Evolutionary conservation across 1,284 basidiomycete species (phyloP).

Genomic region (Trametes pubescens): DNA sequence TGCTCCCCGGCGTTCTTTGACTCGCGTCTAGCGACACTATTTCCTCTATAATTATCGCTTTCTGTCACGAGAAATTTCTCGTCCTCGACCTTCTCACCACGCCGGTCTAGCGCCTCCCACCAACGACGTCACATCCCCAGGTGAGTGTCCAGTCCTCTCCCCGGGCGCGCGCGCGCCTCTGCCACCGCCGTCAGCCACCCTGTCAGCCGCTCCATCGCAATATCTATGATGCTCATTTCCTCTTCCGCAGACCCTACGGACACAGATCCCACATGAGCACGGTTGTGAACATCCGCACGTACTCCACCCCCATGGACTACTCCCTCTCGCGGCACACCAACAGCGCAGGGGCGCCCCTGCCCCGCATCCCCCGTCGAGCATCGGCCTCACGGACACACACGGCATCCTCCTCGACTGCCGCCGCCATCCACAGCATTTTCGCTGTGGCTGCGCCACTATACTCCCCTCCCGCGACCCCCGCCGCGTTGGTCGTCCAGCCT

Average conservation of each 20-base stretch:
- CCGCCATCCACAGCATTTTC: conserved; percentile 32
- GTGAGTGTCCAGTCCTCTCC: conserved; percentile 22
- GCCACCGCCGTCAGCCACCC: background rate
- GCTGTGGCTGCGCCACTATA: conserved; percentile 31
- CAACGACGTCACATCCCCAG: conserved; percentile 28
- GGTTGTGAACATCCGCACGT: conserved; percentile 29
- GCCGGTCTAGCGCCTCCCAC: conserved; percentile 19
- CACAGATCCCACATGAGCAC: conserved; percentile 31
- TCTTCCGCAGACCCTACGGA: conserved; percentile 20
- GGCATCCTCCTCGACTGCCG: conserved; percentile 26
- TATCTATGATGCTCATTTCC: conserved; percentile 11
- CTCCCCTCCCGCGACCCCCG: conserved; percentile 34
- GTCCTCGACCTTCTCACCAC: conserved; percentile 24
- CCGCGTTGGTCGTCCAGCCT: conserved; percentile 42
- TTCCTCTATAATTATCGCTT: conserved; percentile 33
- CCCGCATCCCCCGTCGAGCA: conserved; percentile 59
- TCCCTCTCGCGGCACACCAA: conserved; percentile 56
- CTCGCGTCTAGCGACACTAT: conserved; percentile 31
- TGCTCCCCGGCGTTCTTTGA: conserved; percentile 25
- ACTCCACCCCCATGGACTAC: conserved; percentile 35
- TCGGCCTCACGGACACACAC: conserved; percentile 37
- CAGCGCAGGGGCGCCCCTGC: conserved; percentile 61
- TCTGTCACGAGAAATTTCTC: conserved; percentile 16
- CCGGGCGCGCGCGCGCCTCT: background rate
- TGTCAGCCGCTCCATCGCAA: background rate